Conservation (phyloP, 1,139 yeast species). For the Suhomyces kunorum region DNA sequence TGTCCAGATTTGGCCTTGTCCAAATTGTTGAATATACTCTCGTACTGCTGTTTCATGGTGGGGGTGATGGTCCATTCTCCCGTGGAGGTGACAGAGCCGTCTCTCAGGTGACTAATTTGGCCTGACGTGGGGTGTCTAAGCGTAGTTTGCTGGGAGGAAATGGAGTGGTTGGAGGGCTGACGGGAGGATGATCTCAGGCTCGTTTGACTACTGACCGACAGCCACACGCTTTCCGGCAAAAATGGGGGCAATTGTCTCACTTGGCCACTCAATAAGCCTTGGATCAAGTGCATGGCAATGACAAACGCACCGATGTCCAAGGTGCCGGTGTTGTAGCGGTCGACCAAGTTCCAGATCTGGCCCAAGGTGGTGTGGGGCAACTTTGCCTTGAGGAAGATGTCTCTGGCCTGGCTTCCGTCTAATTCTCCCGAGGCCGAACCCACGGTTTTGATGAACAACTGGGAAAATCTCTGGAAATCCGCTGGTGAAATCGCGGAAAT, state of each 20-base stretch:
- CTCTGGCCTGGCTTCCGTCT: constrained; percentile 76
- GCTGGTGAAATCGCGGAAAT: constrained; percentile 63
- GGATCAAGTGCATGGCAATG: constrained; percentile 94
- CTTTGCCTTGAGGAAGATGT: constrained; percentile 84
- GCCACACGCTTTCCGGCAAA: constrained; percentile 71
- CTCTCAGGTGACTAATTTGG: constrained; percentile 16
- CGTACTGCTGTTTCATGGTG: constrained; percentile 75
- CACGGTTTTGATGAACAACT: constrained; percentile 73
- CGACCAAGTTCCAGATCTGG: constrained; percentile 87
- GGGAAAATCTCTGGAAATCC: constrained; percentile 72
- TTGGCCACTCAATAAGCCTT: constrained; percentile 70
- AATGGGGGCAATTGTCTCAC: constrained; percentile 67
- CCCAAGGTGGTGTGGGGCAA: constrained; percentile 75
- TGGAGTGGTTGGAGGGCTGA: constrained; percentile 47
- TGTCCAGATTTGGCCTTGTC: constrained; percentile 67
- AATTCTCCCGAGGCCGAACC: constrained; percentile 51
- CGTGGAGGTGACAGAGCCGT: constrained; percentile 14
- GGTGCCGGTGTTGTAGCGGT: constrained; percentile 69
- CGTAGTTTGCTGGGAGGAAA: constrained; percentile 52
- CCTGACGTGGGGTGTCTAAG: constrained; percentile 32
- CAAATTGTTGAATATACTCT: constrained; percentile 71
- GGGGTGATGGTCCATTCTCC: constrained; percentile 69
- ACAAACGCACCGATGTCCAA: constrained; percentile 75
- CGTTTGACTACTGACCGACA: constrained; percentile 33
- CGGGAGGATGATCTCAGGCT: constrained; percentile 23